A percentile compares a stretch with the other conserved stretches of the same genome.
Evolutionary conservation across 2,329 filamentous ascomycete genomes (phyloP).

Genomic region (Ceratocystis harringtonii): DNA sequence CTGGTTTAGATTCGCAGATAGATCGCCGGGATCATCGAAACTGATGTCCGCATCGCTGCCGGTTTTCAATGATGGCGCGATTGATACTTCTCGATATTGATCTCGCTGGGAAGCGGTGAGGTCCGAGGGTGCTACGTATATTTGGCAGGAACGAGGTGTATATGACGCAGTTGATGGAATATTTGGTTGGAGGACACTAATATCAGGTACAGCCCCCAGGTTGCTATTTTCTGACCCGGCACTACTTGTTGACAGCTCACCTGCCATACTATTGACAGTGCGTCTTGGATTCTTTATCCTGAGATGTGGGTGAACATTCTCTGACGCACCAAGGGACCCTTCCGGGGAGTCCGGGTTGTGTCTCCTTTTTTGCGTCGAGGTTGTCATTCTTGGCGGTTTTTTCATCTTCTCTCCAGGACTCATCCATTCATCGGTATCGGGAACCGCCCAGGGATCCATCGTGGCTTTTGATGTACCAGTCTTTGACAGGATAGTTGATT

Average conservation of each 20-base stretch:
- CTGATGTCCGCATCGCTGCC: not conserved
- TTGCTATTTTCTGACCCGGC: constrained; percentile 4
- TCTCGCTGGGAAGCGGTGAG: not conserved
- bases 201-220: not conserved
- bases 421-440: not conserved
- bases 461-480: not conserved
- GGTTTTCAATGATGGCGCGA: not conserved
- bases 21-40: not conserved
- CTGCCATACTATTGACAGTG: not conserved
- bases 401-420: not conserved
- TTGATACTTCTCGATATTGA: constrained; percentile 4
- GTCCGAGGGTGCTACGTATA: constrained; percentile 7
- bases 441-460: not conserved
- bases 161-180: constrained; percentile 7
- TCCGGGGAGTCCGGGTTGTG: not conserved
- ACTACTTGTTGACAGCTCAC: constrained; percentile 10
- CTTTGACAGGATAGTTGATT: not conserved
- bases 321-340: not conserved
- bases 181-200: not conserved
- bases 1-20: not conserved
- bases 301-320: not conserved
- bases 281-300: not conserved
- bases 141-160: not conserved
- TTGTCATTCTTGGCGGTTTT: not conserved
- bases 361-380: too few species aligned